Evolutionary conservation across 2,329 filamentous ascomycete species (phyloP), one percentile per base, ranked within the genome.

Genomic region (Claviceps arundinis): DNA sequence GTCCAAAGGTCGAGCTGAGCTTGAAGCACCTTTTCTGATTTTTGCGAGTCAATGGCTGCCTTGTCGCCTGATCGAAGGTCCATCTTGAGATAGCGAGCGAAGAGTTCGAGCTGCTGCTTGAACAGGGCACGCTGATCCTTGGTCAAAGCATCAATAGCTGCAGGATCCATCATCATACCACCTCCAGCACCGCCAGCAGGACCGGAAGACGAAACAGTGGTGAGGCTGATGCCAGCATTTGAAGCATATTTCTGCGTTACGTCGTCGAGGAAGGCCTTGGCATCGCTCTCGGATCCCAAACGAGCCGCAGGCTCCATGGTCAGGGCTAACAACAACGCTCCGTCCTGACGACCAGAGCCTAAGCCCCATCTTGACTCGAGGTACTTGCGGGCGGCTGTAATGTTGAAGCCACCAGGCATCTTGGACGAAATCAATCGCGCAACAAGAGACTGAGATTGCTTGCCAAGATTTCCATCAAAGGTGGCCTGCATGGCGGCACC

Each of bases 101-200:
- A 87, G 19, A 96, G 77, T 73, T 98, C 93, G 26, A 98, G 80
- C 68, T 98, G 93, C 67, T 98, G 91, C 78, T 97, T 97, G 82
- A 97, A 97, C 1, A 98, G 77, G 26, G 89, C 86, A 57, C 86
- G 83, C 70, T 98, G 93, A 64, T 97, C 93, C 69, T 97, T 97
- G 63, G 93, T 98, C 51, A 98, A 77, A 14, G 93, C 93, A 67
- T 98, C 93, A 57, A 98, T 85, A 50, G 93, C 93, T 41, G 91
- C 93, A 8, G 93, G 93, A 63, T 98, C 93, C 90, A 98, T 97
- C 88, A 98, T 95, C 93, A 98, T 97, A 65, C 90, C 91, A 58
- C 80, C 86, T 52, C 76, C 80, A 53, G 76, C 80, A 55, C 80
- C 85, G 55, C 78, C 85, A 51, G 82, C 85, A 55, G 79, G 80